phyloP scores from a whole-genome alignment of 2,329 filamentous ascomycete genomes.

The Chaetomiaceae sp. region DNA sequence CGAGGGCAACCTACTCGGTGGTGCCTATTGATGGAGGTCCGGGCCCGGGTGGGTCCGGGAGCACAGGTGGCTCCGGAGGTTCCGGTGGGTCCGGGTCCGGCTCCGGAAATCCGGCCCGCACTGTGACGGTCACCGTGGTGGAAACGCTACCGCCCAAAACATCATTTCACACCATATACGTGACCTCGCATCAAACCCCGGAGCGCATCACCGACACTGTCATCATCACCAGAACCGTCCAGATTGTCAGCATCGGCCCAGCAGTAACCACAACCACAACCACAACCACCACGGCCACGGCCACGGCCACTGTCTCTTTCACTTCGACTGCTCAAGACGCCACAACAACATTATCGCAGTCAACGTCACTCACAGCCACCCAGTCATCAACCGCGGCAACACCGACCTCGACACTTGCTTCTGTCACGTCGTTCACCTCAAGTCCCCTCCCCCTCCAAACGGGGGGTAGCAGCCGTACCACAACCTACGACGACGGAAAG shows the following conservation, averaged over 20 bases:
- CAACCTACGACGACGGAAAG: slow-evolving; percentile 38
- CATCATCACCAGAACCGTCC: slow-evolving; percentile 30
- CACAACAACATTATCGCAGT: not conserved
- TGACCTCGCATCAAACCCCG: slow-evolving; percentile 28
- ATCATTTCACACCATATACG: slow-evolving; percentile 27
- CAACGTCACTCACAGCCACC: too few species aligned
- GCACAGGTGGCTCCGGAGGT: slow-evolving; percentile 8
- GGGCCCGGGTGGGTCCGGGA: slow-evolving; percentile 12
- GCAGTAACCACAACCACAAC: slow-evolving; percentile 9
- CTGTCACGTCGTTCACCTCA: slow-evolving; percentile 21
- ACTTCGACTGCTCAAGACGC: not conserved
- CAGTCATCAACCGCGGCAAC: too few species aligned
- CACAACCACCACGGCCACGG: slow-evolving; percentile 12
- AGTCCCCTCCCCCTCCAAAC: slow-evolving; percentile 17
- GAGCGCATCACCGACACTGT: slow-evolving; percentile 31
- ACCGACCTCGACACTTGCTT: slow-evolving; percentile 8
- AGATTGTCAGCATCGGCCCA: slow-evolving; percentile 29
- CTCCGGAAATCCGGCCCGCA: slow-evolving; percentile 6
- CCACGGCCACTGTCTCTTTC: slow-evolving; percentile 1
- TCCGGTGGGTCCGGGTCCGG: slow-evolving; percentile 19
- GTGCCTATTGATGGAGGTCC: slow-evolving; percentile 35
- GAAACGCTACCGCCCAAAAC: slow-evolving; percentile 29
- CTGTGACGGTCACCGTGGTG: slow-evolving; percentile 24
- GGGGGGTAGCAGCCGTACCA: slow-evolving; percentile 12
- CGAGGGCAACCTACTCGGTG: slow-evolving; percentile 36